A percentile compares a stretch with the other conserved stretches of the same genome.
These are phyloP conservation scores for Aphelidium insulamus DNA, from an alignment of 371 early-diverging fungal species.

Conservation along the genomic window DNA sequence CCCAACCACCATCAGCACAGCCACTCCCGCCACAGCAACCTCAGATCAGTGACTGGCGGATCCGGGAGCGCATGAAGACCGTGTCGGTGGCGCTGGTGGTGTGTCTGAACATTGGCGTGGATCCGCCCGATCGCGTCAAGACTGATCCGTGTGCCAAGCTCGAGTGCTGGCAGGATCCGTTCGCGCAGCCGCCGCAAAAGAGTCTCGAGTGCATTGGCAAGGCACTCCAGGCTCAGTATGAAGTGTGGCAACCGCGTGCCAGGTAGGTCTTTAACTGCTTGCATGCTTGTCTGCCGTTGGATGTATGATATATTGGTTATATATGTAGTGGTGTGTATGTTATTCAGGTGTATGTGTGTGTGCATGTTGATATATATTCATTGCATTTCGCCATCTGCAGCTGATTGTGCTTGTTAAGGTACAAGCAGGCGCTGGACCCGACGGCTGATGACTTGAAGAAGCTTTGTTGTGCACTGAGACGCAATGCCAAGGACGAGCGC, in stretches of 20 bases:
- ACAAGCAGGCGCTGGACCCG: constrained; percentile 65
- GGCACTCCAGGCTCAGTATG: constrained; percentile 75
- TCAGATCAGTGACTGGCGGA: constrained; percentile 35
- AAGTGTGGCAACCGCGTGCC: constrained; percentile 67
- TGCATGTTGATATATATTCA: too few relatives aligned
- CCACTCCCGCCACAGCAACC: not conserved
- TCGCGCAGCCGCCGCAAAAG: constrained; percentile 40
- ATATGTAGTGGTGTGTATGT: too few relatives aligned
- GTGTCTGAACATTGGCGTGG: constrained; percentile 87
- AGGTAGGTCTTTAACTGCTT: too few relatives aligned
- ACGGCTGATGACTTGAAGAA: constrained; percentile 79
- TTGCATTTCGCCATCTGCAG: too few relatives aligned
- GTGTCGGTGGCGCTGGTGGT: constrained; percentile 43
- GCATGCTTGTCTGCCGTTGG: too few relatives aligned
- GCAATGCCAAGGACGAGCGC: constrained; percentile 76
- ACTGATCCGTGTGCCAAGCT: constrained; percentile 71
- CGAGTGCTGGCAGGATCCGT: constrained; percentile 90
- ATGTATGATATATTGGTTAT: too few relatives aligned
- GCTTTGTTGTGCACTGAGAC: constrained; percentile 50
- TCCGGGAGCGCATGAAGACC: constrained; percentile 31
- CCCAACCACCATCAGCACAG: not conserved
- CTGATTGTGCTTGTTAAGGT: too few relatives aligned
- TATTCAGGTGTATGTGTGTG: too few relatives aligned
- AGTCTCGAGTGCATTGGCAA: constrained; percentile 72
- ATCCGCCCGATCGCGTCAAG: constrained; percentile 82